Evolutionary conservation across 108 stramenopile genomes (phyloP).

Genomic region (Phaeodactylum tricornutum): DNA sequence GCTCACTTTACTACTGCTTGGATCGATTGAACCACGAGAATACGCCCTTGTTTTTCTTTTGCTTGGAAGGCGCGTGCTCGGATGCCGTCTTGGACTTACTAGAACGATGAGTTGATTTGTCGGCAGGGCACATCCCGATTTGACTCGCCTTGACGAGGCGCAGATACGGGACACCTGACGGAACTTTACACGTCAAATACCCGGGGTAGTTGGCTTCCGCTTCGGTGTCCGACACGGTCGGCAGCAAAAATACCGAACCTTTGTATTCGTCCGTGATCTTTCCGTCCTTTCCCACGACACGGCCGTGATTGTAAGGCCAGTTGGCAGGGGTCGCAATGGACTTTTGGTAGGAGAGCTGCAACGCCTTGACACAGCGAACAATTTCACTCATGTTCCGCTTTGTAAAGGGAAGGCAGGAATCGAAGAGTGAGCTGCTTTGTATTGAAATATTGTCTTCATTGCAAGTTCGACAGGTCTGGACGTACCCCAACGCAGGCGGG

Average conservation of each 20-base stretch:
- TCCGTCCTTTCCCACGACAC: constrained; percentile 30
- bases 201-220: constrained; percentile 37
- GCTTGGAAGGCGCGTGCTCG: too few relatives aligned
- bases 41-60: too few relatives aligned
- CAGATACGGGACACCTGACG: constrained; percentile 45
- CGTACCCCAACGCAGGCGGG: constrained; percentile 79
- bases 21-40: too few relatives aligned
- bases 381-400: constrained; percentile 79
- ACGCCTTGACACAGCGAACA: constrained; percentile 54
- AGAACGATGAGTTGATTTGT: too few relatives aligned
- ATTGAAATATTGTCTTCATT: too few relatives aligned
- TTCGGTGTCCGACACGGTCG: constrained; percentile 44
- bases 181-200: constrained; percentile 46
- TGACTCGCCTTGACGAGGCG: constrained; percentile 43
- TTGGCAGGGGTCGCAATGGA: constrained; percentile 63
- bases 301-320: constrained; percentile 60
- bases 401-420: too few relatives aligned
- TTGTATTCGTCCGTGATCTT: constrained; percentile 33
- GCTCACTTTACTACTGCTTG: too few relatives aligned
- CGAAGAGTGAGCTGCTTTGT: too few relatives aligned
- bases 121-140: too few relatives aligned
- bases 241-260: constrained; percentile 54
- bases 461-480: too few relatives aligned
- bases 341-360: constrained; percentile 54
- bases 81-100: too few relatives aligned